These are phyloP conservation scores for Cicer pinnatifidum DNA, from an alignment of 306 rosid genomes.

Conservation along the genomic window DNA sequence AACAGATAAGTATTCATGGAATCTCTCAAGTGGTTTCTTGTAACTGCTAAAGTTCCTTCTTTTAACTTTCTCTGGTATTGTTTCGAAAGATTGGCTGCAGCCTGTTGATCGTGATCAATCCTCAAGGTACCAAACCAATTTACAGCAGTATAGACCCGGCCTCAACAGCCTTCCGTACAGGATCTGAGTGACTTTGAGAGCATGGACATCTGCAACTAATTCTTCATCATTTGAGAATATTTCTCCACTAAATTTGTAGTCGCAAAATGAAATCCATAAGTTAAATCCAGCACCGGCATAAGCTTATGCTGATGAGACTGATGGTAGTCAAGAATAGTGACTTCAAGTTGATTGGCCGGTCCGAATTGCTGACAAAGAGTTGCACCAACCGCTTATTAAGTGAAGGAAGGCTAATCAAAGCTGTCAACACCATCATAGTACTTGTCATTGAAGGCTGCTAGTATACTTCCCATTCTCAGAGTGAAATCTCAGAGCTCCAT, in stretches of 20 bases:
- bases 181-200: slow-evolving; percentile 85
- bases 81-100: slow-evolving; percentile 83
- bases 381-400: slow-evolving; percentile 49
- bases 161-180: slow-evolving; percentile 99
- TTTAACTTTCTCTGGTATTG: slow-evolving; percentile 80
- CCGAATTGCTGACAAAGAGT: slow-evolving; percentile 95
- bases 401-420: slow-evolving; percentile 59
- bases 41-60: slow-evolving; percentile 86
- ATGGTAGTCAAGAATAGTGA: slow-evolving; percentile 81
- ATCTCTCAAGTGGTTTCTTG: slow-evolving; percentile 88
- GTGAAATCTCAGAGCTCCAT: slow-evolving; percentile 85
- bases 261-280: slow-evolving; percentile 88
- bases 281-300: slow-evolving; percentile 97
- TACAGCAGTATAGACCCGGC: slow-evolving; percentile 96
- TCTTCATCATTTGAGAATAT: slow-evolving; percentile 81
- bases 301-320: slow-evolving; percentile 95
- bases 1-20: slow-evolving; percentile 91
- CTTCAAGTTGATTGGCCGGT: slow-evolving; percentile 90
- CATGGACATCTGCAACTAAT: slow-evolving; percentile 82
- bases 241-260: slow-evolving; percentile 68
- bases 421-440: slow-evolving; percentile 86
- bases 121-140: slow-evolving; percentile 85
- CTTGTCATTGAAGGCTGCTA: slow-evolving; percentile 85
- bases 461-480: slow-evolving; percentile 85
- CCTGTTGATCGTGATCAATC: slow-evolving; percentile 99